Percentiles rank a stretch among this genome's conserved stretches.
Conservation (phyloP, 148 eudicot genomes). For the Chenopodium quinoa region DNA sequence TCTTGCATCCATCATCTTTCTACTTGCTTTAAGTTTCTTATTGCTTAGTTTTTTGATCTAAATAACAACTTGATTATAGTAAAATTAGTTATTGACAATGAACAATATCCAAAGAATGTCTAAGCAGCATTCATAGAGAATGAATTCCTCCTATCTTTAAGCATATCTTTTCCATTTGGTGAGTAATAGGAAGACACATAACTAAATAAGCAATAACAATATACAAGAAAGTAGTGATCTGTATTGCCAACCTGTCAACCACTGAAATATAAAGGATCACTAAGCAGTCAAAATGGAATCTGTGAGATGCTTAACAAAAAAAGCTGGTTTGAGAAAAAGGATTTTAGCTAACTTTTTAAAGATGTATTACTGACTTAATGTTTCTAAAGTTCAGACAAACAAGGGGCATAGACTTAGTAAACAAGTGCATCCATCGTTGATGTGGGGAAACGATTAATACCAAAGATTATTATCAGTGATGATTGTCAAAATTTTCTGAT, state of each 20-base stretch:
- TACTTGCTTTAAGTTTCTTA: too few relatives aligned
- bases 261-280: not conserved
- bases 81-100: not conserved
- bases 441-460: not conserved
- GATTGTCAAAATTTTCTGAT: not conserved
- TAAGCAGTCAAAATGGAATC: not conserved
- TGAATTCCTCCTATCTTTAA: not conserved
- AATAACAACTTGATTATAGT: too few relatives aligned
- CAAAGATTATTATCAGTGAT: not conserved
- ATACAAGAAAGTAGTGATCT: not conserved
- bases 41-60: too few relatives aligned
- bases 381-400: not conserved
- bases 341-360: not conserved
- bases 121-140: not conserved
- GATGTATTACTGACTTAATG: not conserved
- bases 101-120: not conserved
- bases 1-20: too few relatives aligned
- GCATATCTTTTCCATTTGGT: not conserved
- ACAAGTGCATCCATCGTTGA: not conserved
- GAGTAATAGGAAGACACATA: not conserved
- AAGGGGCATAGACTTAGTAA: not conserved
- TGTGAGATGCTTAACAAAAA: not conserved
- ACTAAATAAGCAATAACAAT: too few relatives aligned
- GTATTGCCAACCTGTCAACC: not conserved
- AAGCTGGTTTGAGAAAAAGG: not conserved